Evolutionary conservation across 441 rosid species (phyloP), one percentile per base, ranked within the genome.

Genomic region (Biscutella laevigata): DNA sequence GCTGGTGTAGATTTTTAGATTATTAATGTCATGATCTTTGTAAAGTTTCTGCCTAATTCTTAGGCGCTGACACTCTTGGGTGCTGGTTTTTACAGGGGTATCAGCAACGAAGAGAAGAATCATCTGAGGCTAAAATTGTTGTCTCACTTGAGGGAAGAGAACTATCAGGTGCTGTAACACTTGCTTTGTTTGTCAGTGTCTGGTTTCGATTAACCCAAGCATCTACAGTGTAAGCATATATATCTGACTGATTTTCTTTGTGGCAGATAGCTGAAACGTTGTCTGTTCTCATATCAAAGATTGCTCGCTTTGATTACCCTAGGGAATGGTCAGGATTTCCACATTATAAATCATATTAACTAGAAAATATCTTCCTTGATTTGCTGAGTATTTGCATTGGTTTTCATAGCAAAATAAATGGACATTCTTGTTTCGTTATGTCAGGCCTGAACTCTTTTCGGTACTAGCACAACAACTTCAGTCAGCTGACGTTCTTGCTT

Each of bases 301-400:
- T 94, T 67, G 94, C 96, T 39, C 99, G 99, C 20, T 77, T 89
- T 29, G 97, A 94, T 77, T 94, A 89, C 80, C 99, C 96, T 21
- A 81, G 76, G 69, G 97, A 94, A 64, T 94, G 71, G 71, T 67
- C 17, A 53, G 71, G 40, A 53, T 28, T 59, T 46, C 45, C 55
- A 19, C 57, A 32, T 46, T 26, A 8, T 22, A 4, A 8, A 14
- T 45, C 26, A 38, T 17, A 32, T 20, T 45, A 44, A 12, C 39
- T 33, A 6, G 25, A 53, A 11, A 24, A 1, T 53, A 15, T 39
- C 9, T 59, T 29, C 43, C 50, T 52, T 16, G n/a, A 8, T 51
- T 29, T 65, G 12, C 27, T 16, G 48, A 41, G 20, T 27, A 32
- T 41, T 8, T 29, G 34, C 28, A 35, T 51, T 38, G 26, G 25